Evolutionary conservation across 306 rosid genomes (phyloP), one percentile per base, ranked within the genome.

Genomic region (Fagus sylvatica): DNA sequence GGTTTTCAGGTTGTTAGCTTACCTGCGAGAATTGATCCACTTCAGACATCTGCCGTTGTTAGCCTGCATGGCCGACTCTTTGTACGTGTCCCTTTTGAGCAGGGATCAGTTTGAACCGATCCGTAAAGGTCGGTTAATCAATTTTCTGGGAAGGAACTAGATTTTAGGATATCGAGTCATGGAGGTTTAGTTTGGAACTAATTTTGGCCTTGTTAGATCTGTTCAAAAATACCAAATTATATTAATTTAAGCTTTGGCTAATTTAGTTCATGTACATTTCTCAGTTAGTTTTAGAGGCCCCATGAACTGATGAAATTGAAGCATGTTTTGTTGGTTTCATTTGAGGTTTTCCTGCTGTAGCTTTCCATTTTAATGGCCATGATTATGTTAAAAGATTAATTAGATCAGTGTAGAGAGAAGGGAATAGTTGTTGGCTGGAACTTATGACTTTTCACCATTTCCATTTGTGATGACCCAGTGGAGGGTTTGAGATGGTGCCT

Each of bases 51-150:
- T 33, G 96, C 96, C 5, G 91, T 91, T 17, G 96, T 91, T 80
- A 91, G 91, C 80, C 84, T 91, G 83, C 96, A 89, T 68, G 93
- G 96, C 56, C 90, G 93, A 17, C 87, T 91, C 22, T 87, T 84
- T 61, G 96, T 91, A 42, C 93, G 96, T 1, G 89, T 91, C 57
- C 96, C 96, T n/a, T 91, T 91, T 57, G 96, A 91, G 82, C 87
- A 86, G 75, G 85, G 86, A 70, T 74, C 87, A 40, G 55, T 76
- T 43, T 91, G 84, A 88, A 69, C 49, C 82, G 68, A 41, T 56
- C 69, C 60, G 30, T 66, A 39, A 69, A 34, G 75, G 19, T 28
- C 69, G 54, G 51, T 61, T 77, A 77, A 56, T 71, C 72, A 48
- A 61, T 74, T 79, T 71, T 16, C 19, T 37, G 40, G 39, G 72